phyloP scores from a whole-genome alignment of 345 rosid genomes.

The Cardamine occulta region DNA sequence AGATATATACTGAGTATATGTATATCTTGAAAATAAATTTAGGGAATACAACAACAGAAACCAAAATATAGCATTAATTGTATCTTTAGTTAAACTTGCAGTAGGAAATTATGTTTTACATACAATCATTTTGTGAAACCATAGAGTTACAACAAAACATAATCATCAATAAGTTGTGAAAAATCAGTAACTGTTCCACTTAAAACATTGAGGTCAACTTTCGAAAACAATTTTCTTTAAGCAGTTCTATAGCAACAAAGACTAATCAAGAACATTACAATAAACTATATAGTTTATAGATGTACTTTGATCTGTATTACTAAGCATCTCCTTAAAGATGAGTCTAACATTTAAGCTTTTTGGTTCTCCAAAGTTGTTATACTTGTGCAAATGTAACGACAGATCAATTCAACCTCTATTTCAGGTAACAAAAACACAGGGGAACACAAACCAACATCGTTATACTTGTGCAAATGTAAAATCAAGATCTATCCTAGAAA shows the following conservation, averaged over 20 bases:
- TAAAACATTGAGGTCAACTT: neutral
- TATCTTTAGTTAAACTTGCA: conserved; percentile 25
- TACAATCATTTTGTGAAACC: conserved; percentile 10
- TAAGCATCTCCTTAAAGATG: conserved; percentile 15
- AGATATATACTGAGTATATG: conserved; percentile 54
- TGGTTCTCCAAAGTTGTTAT: neutral
- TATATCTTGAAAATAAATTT: conserved; percentile 48
- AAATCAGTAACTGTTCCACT: neutral
- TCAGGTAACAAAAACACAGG: conserved; percentile 25
- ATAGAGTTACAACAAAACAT: conserved; percentile 28
- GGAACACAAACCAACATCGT: conserved; percentile 22
- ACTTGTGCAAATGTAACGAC: too few species aligned
- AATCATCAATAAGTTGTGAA: conserved; percentile 7
- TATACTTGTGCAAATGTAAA: conserved; percentile 11
- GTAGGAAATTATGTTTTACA: conserved; percentile 27
- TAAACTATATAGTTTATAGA: neutral
- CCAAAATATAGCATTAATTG: conserved; percentile 26
- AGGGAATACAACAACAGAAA: conserved; percentile 35
- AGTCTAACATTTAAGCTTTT: conserved; percentile 8
- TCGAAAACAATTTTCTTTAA: neutral
- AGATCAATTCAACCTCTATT: conserved; percentile 7
- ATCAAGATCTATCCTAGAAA: conserved; percentile 9
- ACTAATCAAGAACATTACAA: conserved; percentile 11
- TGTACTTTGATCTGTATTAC: conserved; percentile 1
- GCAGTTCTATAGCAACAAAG: conserved; percentile 26